Conservation (phyloP, 768 basidiomycete genomes). For the Suillus paluster region DNA sequence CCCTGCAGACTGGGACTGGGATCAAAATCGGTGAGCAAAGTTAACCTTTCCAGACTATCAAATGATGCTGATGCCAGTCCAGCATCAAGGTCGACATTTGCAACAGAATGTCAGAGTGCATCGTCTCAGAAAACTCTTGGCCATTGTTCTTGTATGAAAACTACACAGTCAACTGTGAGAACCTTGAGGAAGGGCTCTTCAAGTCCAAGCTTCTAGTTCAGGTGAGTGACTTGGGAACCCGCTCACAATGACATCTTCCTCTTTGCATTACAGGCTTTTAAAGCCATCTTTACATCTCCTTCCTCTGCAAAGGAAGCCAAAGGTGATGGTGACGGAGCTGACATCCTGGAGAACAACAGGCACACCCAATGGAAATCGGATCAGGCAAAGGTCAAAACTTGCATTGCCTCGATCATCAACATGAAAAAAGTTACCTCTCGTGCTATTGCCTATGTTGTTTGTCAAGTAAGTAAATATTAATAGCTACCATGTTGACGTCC, state of each 20-base stretch:
- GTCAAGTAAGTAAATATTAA: conserved; percentile 20
- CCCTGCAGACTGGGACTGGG: not conserved
- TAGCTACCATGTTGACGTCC: not conserved
- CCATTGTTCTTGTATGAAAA: conserved; percentile 16
- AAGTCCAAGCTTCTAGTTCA: conserved; percentile 15
- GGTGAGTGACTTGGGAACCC: conserved; percentile 13
- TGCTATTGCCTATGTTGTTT: conserved; percentile 29
- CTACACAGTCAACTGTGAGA: not conserved
- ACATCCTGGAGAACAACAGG: conserved; percentile 1
- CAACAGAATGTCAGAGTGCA: too few species aligned
- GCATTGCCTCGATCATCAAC: conserved; percentile 13
- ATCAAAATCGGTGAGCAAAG: not conserved
- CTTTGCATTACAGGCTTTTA: conserved; percentile 13
- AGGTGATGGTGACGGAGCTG: not conserved
- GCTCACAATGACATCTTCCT: not conserved
- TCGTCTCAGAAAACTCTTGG: too few species aligned
- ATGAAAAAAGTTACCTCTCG: conserved; percentile 15
- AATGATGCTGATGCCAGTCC: too few species aligned
- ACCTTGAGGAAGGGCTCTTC: conserved; percentile 20
- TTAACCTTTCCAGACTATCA: not conserved
- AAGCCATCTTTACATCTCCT: conserved; percentile 19
- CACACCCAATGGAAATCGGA: not conserved
- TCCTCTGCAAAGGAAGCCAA: conserved; percentile 11
- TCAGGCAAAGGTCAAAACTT: not conserved
- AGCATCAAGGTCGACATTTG: too few species aligned